phyloP scores from a whole-genome alignment of 1,284 basidiomycete species.

The Fistulinella cinereoalba region DNA sequence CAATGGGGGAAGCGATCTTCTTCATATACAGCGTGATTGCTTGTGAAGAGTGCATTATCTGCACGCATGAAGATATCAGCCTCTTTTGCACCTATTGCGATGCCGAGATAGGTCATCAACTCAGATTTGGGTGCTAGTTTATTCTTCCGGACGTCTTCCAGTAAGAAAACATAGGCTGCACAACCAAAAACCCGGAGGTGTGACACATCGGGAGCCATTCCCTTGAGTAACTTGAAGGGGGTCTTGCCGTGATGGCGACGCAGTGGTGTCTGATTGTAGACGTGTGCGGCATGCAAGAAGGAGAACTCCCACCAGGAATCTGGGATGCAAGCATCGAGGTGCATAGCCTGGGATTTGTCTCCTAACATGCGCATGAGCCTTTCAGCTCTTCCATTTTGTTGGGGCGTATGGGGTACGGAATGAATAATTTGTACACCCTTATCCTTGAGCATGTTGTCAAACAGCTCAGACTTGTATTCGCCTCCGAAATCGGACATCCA shows the following conservation, averaged over 20 bases:
- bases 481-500: neutral
- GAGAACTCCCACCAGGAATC: neutral
- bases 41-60: neutral
- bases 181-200: neutral
- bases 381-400: neutral
- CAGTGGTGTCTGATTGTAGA: neutral
- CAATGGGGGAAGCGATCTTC: neutral
- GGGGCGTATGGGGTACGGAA: neutral
- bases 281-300: neutral
- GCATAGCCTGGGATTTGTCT: neutral
- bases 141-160: neutral
- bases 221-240: neutral
- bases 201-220: neutral
- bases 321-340: neutral
- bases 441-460: neutral
- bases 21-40: neutral
- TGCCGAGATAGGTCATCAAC: neutral
- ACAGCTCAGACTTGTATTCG: neutral
- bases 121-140: neutral
- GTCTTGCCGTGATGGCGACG: neutral
- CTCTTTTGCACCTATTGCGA: neutral
- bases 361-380: neutral
- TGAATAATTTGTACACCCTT: neutral
- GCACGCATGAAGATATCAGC: neutral
- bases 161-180: neutral